Evolutionary conservation across 768 basidiomycete species (phyloP).

Genomic region (Hysterangium stoloniferum): DNA sequence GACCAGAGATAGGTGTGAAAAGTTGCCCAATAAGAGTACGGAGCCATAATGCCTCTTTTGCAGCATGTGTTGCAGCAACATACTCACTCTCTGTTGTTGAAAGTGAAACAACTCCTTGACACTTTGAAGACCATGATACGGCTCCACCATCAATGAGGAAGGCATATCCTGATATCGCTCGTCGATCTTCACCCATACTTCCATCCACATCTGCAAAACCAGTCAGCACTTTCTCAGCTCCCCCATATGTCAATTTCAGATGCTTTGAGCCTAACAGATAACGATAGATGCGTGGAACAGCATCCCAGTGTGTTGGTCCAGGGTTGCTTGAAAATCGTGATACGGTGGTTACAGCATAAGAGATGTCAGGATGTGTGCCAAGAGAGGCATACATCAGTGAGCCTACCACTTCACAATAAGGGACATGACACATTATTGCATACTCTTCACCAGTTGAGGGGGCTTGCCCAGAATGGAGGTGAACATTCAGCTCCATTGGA

Average conservation of each 20-base stretch:
- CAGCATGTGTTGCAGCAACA: conserved; percentile 26
- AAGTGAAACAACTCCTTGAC: too few species aligned
- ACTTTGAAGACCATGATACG: conserved; percentile 35
- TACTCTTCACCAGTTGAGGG: not conserved
- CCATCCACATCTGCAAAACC: conserved; percentile 28
- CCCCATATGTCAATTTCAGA: not conserved
- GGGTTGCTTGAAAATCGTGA: conserved; percentile 14
- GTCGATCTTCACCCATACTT: conserved; percentile 19
- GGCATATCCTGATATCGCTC: conserved; percentile 24
- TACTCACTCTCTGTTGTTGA: too few species aligned
- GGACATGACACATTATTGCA: not conserved
- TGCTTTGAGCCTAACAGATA: not conserved
- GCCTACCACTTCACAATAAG: conserved; percentile 11
- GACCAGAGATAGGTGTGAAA: conserved; percentile 3
- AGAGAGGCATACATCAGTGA: conserved; percentile 17
- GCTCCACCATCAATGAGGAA: conserved; percentile 28
- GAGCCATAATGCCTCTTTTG: conserved; percentile 31
- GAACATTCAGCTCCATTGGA: conserved; percentile 17
- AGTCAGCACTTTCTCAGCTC: conserved; percentile 13
- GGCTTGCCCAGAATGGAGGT: conserved; percentile 7
- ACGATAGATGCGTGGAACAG: too few species aligned
- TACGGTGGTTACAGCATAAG: conserved; percentile 13
- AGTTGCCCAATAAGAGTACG: conserved; percentile 16
- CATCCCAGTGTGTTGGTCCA: conserved; percentile 6
- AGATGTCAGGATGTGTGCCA: conserved; percentile 20